Evolutionary conservation across 2,329 filamentous ascomycete genomes (phyloP).

Genomic region (Botrytis galanthina): DNA sequence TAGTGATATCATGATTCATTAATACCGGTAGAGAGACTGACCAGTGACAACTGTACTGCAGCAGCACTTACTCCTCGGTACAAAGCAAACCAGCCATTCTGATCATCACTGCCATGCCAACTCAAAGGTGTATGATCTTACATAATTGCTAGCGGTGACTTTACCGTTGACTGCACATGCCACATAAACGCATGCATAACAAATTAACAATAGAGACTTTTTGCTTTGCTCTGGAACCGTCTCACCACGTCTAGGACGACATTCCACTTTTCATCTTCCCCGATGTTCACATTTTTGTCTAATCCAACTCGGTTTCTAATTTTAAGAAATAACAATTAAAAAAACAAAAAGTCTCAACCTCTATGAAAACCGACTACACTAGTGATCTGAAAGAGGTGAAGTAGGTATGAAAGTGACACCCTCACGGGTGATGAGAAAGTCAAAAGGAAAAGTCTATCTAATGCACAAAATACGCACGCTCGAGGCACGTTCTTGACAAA

Average conservation of each 20-base stretch:
- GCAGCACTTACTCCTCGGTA: not conserved
- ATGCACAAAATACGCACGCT: not conserved
- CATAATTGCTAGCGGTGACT: not conserved
- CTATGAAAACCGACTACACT: not conserved
- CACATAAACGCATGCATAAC: not conserved
- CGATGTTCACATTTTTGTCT: not conserved
- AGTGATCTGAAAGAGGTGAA: not conserved
- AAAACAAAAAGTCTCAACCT: not conserved
- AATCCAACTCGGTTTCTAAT: not conserved
- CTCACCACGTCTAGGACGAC: not conserved
- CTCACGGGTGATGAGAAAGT: not conserved
- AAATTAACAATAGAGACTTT: not conserved
- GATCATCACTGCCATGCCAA: not conserved
- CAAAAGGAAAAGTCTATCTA: not conserved
- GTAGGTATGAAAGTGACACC: not conserved
- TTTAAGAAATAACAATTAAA: not conserved
- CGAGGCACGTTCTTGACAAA: not conserved
- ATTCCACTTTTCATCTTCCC: not conserved
- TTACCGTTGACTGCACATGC: not conserved
- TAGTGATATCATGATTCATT: constrained; percentile 2
- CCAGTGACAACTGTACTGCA: not conserved
- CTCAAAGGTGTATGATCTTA: not conserved
- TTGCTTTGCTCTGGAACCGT: not conserved
- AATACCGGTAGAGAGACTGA: not conserved
- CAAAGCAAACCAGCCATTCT: not conserved